phyloP scores from a whole-genome alignment of 2,329 filamentous ascomycete genomes.

The Phyllosticta citriasiana region DNA sequence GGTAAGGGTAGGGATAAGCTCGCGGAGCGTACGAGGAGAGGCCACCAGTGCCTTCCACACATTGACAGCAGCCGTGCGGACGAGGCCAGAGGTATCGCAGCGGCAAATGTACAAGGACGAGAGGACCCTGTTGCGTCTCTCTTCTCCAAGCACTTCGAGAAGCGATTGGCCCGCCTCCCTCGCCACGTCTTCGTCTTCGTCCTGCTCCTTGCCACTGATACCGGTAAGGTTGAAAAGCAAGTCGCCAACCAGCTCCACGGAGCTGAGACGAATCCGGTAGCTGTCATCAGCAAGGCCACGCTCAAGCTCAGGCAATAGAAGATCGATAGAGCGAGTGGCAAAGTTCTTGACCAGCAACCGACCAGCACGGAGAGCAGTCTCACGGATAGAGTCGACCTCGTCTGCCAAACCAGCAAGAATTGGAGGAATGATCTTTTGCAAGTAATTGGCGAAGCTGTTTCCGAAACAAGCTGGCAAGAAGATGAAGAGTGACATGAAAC shows the following conservation, averaged over 20 bases:
- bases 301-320: constrained; percentile 88
- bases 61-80: constrained; percentile 77
- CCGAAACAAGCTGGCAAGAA: constrained; percentile 98
- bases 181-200: constrained; percentile 69
- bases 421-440: constrained; percentile 88
- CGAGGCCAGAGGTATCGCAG: constrained; percentile 87
- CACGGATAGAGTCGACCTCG: constrained; percentile 90
- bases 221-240: constrained; percentile 95
- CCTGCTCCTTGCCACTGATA: constrained; percentile 68
- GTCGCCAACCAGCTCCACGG: constrained; percentile 93
- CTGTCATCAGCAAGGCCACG: constrained; percentile 94
- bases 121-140: constrained; percentile 92
- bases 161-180: constrained; percentile 88
- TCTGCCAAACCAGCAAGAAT: constrained; percentile 92
- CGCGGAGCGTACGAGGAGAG: constrained; percentile 83
- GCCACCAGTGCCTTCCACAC: constrained; percentile 98
- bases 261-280: constrained; percentile 95
- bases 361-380: constrained; percentile 90
- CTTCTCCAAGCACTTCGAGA: constrained; percentile 85
- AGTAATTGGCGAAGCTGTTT: constrained; percentile 94
- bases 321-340: constrained; percentile 84
- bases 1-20: constrained; percentile 87
- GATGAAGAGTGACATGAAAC: constrained; percentile 99
- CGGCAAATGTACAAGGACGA: constrained; percentile 97
- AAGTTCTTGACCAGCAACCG: constrained; percentile 97